Evolutionary conservation across 116 monocot genomes (phyloP).

Genomic region (Thalassia testudinum): DNA sequence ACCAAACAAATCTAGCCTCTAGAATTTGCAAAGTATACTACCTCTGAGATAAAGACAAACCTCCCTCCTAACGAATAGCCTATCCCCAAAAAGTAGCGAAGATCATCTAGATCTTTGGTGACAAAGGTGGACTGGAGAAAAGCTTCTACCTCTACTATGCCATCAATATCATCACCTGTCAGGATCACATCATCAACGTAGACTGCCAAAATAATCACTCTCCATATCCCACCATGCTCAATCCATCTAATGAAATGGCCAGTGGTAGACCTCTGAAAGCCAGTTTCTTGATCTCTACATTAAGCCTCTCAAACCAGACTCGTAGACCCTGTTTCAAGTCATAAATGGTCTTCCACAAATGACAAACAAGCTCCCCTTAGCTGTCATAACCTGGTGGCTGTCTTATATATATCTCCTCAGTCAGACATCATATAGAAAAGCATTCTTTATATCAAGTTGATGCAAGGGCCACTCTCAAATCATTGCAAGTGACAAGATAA

Average conservation of each 20-base stretch:
- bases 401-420: too few species aligned
- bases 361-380: neutral
- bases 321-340: neutral
- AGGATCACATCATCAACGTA: slow-evolving; percentile 1
- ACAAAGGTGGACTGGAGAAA: neutral
- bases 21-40: too few species aligned
- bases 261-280: too few species aligned
- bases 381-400: too few species aligned
- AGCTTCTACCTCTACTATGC: neutral
- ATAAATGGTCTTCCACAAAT: too few species aligned
- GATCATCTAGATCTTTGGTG: neutral
- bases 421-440: neutral
- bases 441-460: too few species aligned
- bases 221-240: neutral
- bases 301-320: too few species aligned
- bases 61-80: too few species aligned
- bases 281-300: too few species aligned
- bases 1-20: too few species aligned
- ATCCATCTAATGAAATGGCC: neutral
- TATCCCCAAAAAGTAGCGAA: neutral
- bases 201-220: neutral
- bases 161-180: neutral
- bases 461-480: neutral
- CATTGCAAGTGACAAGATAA: neutral
- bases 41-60: too few species aligned